Conservation (phyloP, 345 rosid genomes). For the thale cress (Arabidopsis thaliana) region TAIR10.1 NC_003071.7:7132501-7133000, state of each 20-base stretch:
- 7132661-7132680: background rate
- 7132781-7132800: background rate
- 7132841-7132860: too few species aligned
- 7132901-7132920: too few species aligned
- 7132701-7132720: background rate
- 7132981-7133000: too few species aligned
- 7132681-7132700: background rate
- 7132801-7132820: background rate
- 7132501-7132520: background rate
- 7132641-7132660: background rate
- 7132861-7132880: too few species aligned
- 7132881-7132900: too few species aligned
- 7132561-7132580: background rate
- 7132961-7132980: too few species aligned
- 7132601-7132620: background rate
- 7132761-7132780: too few species aligned
- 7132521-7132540: background rate
- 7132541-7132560: background rate
- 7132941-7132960: too few species aligned
- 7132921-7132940: too few species aligned
- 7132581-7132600: background rate
- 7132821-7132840: background rate
- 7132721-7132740: background rate
- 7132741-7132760: background rate
- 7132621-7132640: background rate